A percentile compares a stretch with the other conserved stretches of the same genome.
Evolutionary conservation across 2,329 filamentous ascomycete genomes (phyloP).

Genomic region (Alternaria sp.): DNA sequence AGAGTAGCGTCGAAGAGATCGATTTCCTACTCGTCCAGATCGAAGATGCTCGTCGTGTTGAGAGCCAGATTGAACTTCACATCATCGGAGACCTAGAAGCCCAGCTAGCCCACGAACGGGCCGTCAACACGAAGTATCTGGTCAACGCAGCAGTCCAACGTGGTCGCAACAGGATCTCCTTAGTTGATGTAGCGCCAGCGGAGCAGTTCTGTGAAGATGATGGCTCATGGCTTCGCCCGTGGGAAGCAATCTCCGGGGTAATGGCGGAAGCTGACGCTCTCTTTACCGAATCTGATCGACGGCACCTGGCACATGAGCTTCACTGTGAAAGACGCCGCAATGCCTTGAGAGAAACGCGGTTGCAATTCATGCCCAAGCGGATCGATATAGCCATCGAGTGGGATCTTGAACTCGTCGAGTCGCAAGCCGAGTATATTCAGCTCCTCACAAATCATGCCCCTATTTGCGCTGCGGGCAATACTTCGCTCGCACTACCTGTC

Average conservation of each 20-base stretch:
- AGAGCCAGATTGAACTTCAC: background rate
- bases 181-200: background rate
- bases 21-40: background rate
- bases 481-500: background rate
- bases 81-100: background rate
- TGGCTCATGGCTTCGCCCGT: background rate
- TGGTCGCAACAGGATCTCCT: background rate
- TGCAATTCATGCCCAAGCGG: background rate
- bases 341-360: background rate
- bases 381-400: background rate
- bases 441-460: background rate
- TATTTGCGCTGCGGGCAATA: background rate
- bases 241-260: background rate
- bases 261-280: background rate
- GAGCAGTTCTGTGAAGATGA: background rate
- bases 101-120: background rate
- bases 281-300: background rate
- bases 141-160: background rate
- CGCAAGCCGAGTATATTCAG: background rate
- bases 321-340: background rate
- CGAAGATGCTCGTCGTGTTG: background rate
- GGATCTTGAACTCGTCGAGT: background rate
- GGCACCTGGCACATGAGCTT: background rate
- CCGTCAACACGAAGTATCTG: background rate
- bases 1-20: background rate